Conservation (phyloP, 345 rosid species). For the Excoecaria agallocha region DNA sequence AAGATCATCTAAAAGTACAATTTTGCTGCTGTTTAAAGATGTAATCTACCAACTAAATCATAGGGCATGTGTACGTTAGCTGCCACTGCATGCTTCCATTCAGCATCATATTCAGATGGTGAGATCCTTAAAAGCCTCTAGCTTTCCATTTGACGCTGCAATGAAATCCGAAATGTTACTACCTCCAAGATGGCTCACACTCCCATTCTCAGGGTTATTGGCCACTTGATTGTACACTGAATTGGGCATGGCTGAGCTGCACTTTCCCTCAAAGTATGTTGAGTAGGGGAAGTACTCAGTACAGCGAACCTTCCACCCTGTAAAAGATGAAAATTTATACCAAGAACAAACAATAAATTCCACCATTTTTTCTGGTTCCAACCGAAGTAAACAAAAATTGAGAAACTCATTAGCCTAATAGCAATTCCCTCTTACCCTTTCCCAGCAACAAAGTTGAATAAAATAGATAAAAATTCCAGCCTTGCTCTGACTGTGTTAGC, state of each 20-base stretch:
- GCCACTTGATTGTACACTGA: conserved; percentile 43
- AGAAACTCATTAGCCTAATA: not conserved
- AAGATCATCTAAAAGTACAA: not conserved
- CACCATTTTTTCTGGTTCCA: not conserved
- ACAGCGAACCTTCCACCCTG: conserved; percentile 90
- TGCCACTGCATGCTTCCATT: not conserved
- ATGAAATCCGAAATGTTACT: conserved; percentile 37
- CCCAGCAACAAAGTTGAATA: not conserved
- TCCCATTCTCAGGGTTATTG: conserved; percentile 55
- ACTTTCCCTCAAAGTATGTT: conserved; percentile 70
- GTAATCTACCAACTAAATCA: conserved; percentile 14
- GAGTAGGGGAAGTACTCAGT: conserved; percentile 70
- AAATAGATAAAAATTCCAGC: not conserved
- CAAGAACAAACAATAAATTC: not conserved
- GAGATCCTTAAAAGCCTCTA: conserved; percentile 44
- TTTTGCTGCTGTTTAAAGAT: conserved; percentile 8
- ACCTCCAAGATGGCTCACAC: conserved; percentile 36
- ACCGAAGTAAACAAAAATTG: not conserved
- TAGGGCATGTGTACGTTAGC: conserved; percentile 12
- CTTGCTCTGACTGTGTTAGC: not conserved
- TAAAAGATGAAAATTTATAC: conserved; percentile 2
- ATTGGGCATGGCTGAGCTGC: conserved; percentile 54
- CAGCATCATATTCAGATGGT: conserved; percentile 15
- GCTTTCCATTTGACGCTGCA: conserved; percentile 62
- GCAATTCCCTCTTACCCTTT: not conserved